Evolutionary conservation across 2,329 filamentous ascomycete genomes (phyloP).

Genomic region (Karstenula rhodostoma): DNA sequence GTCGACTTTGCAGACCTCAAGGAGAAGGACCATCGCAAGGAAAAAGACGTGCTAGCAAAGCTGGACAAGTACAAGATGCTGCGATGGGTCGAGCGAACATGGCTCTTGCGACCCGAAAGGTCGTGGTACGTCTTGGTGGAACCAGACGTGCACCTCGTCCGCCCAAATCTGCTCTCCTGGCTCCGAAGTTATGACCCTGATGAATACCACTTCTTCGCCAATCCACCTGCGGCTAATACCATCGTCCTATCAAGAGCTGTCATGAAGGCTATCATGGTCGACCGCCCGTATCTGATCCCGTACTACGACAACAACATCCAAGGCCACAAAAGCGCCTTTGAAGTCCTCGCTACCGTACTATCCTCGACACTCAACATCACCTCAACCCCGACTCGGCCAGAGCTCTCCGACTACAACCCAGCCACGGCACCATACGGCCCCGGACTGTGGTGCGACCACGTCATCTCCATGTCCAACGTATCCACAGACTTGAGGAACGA

Average conservation of each 20-base stretch:
- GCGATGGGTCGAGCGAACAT: slow-evolving; percentile 46
- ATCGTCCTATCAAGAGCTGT: slow-evolving; percentile 62
- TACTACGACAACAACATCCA: slow-evolving; percentile 57
- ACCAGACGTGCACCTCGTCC: slow-evolving; percentile 65
- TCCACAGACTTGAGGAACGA: slow-evolving; percentile 51
- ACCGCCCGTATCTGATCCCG: slow-evolving; percentile 52
- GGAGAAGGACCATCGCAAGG: slow-evolving; percentile 28
- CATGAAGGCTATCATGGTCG: slow-evolving; percentile 52
- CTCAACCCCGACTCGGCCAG: slow-evolving; percentile 58
- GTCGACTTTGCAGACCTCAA: slow-evolving; percentile 36
- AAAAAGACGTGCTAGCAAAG: slow-evolving; percentile 26
- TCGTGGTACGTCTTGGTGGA: slow-evolving; percentile 69
- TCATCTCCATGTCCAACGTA: slow-evolving; percentile 55
- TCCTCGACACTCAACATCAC: slow-evolving; percentile 54
- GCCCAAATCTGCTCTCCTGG: slow-evolving; percentile 63
- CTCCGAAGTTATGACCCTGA: slow-evolving; percentile 59
- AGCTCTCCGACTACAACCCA: slow-evolving; percentile 39
- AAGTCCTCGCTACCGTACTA: slow-evolving; percentile 59
- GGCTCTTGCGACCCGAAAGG: slow-evolving; percentile 53
- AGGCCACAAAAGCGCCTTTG: slow-evolving; percentile 60
- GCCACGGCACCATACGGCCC: slow-evolving; percentile 52
- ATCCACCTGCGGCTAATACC: slow-evolving; percentile 49
- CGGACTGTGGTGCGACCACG: slow-evolving; percentile 52
- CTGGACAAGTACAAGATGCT: slow-evolving; percentile 53
- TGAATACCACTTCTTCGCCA: slow-evolving; percentile 62